These are phyloP conservation scores for Micromonas pusilla DNA, from an alignment of 139 green algal genomes.

Conservation along the genomic window DNA sequence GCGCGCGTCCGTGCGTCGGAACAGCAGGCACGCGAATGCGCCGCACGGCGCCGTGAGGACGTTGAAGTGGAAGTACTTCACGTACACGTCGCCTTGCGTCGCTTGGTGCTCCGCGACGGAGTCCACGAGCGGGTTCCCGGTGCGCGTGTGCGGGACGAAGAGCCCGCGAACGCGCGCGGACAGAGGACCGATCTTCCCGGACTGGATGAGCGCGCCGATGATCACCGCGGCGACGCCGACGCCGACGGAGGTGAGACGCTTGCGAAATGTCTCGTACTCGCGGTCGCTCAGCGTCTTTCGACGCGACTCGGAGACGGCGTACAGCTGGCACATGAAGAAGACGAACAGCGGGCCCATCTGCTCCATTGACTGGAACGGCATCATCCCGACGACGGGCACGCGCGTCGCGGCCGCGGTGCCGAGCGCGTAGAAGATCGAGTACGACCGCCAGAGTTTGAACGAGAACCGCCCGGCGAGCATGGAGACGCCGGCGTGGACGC, in stretches of 20 bases:
- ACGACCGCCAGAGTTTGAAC: constrained; percentile 31
- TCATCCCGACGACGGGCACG: constrained; percentile 43
- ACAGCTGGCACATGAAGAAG: constrained; percentile 55
- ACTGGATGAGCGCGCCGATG: neutral
- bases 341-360: constrained; percentile 39
- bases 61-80: constrained; percentile 39
- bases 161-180: constrained; percentile 17
- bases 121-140: constrained; percentile 48
- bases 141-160: constrained; percentile 41
- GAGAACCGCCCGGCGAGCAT: constrained; percentile 37
- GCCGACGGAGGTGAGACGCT: neutral
- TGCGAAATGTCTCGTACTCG: neutral
- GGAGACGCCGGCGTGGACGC: constrained; percentile 68
- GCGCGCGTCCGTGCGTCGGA: neutral
- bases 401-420: constrained; percentile 39
- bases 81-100: constrained; percentile 44
- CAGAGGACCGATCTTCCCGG: constrained; percentile 20
- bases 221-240: neutral
- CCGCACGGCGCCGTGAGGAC: constrained; percentile 3
- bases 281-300: neutral
- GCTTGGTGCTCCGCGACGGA: constrained; percentile 50
- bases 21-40: neutral
- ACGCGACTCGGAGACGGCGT: constrained; percentile 9
- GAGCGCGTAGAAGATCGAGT: constrained; percentile 24
- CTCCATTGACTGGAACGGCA: constrained; percentile 43